These are phyloP conservation scores for Leptodontidium sp. DNA, from an alignment of 2,329 filamentous ascomycete genomes.

Conservation along the genomic window DNA sequence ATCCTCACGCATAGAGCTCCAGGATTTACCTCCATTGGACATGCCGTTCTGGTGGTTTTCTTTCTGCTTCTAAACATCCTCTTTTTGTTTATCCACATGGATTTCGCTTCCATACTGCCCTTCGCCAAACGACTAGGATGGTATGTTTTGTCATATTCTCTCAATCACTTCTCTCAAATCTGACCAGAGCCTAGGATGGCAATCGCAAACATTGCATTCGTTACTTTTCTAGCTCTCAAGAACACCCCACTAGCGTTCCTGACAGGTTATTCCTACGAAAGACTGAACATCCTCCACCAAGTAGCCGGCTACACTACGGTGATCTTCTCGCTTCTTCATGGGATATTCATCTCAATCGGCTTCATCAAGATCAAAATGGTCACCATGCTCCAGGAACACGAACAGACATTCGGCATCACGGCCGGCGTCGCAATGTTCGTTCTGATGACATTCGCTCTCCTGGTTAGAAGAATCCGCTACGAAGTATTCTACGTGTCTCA, in stretches of 20 bases:
- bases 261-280: constrained; percentile 64
- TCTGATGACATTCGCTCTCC: constrained; percentile 23
- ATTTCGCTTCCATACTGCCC: constrained; percentile 31
- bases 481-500: constrained; percentile 65
- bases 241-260: constrained; percentile 65
- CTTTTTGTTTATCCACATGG: constrained; percentile 48
- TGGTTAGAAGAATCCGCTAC: constrained; percentile 54
- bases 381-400: constrained; percentile 40
- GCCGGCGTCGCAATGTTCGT: constrained; percentile 55
- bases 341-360: constrained; percentile 35
- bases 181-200: constrained; percentile 53
- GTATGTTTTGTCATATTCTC: constrained; percentile 29
- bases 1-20: constrained; percentile 33
- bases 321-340: constrained; percentile 56
- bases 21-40: constrained; percentile 52
- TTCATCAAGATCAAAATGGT: constrained; percentile 49
- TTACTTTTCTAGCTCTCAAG: constrained; percentile 63
- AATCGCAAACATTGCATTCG: constrained; percentile 57
- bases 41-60: constrained; percentile 49
- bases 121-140: constrained; percentile 39
- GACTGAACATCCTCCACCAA: constrained; percentile 65
- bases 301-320: constrained; percentile 60
- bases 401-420: constrained; percentile 53
- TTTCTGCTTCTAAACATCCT: constrained; percentile 50
- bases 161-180: constrained; percentile 21